A percentile compares a stretch with the other conserved stretches of the same genome.
Conservation (phyloP, 768 basidiomycete genomes). For the Mycena indigotica region DNA sequence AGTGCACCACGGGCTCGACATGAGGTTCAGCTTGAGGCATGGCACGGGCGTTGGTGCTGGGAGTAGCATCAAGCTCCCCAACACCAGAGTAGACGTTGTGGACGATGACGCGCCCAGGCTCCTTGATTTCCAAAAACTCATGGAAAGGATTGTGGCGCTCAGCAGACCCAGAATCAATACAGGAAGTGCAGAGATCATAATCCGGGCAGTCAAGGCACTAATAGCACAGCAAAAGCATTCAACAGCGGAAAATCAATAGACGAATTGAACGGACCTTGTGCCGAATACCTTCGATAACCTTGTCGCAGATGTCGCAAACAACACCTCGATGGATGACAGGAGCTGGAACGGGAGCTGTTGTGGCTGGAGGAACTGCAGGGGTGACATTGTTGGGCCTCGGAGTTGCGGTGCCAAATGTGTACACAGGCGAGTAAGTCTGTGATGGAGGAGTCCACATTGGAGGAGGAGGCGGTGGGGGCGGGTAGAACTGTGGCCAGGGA, state of each 20-base stretch:
- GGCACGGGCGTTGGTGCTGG: conserved; percentile 4
- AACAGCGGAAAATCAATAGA: neutral
- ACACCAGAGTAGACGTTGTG: conserved; percentile 57
- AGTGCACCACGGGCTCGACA: conserved; percentile 46
- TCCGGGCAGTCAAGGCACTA: conserved; percentile 40
- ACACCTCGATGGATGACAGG: conserved; percentile 50
- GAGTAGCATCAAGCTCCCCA: conserved; percentile 31
- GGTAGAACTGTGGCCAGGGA: conserved; percentile 13
- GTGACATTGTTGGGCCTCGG: conserved; percentile 16
- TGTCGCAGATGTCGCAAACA: conserved; percentile 66
- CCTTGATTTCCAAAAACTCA: conserved; percentile 68
- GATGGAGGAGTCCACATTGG: neutral
- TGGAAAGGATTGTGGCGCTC: conserved; percentile 64
- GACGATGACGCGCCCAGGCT: conserved; percentile 65
- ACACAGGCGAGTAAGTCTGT: conserved; percentile 17
- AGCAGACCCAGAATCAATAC: conserved; percentile 51
- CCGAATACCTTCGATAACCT: conserved; percentile 61
- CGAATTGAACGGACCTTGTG: conserved; percentile 61
- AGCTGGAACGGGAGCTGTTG: conserved; percentile 12
- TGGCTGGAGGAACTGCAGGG: conserved; percentile 1
- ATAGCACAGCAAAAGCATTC: neutral
- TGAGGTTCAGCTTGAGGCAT: conserved; percentile 17
- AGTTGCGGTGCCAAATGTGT: conserved; percentile 15
- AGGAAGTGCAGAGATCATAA: conserved; percentile 70
- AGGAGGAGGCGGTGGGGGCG: conserved; percentile 21